Base-by-base conservation (phyloP, 2,329 filamentous ascomycete genomes). In the Thelonectria olida region DNA sequence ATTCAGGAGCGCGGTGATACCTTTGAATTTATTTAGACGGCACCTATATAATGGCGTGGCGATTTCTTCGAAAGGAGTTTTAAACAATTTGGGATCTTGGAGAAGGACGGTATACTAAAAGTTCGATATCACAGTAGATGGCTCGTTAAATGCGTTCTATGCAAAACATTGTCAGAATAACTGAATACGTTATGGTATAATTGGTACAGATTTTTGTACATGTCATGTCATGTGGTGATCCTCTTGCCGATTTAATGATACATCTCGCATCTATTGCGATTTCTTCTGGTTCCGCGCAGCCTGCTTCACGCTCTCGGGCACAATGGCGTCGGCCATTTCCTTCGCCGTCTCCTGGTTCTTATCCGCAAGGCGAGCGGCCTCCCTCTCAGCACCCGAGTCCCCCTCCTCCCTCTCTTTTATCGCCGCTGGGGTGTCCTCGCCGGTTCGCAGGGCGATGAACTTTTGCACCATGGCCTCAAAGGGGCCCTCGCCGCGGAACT, bases 1-100 rank as follows among this genome's bases (percentile, higher is more conserved):
- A 81, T 97, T 58, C 86, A 84, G 63, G 93, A 96, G 70, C 88
- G 87, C 73, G 90, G 89, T 4, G 95, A 98, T 85, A 96, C 92
- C 1, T 99, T 98, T 85, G 94, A 97, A 74, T 98, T 98, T 83
- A 84, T 97, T 63, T 97, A 86, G 73, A 64, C 63, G 36, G 22
- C 55, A 56, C 22, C 19, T 63, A 10, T 61, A 15, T 27, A 2
- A n/a, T 20, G 41, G 41, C 23, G 28, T 31, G 19, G 31, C 6
- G 25, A 19, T 12, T 19, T 9, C 15, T 31, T 22, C 22, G 27
- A 12, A 17, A n/a, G n/a, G 17, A 22, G 31, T 28, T 51, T 36
- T 51, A 23, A 7, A 44, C 49, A n/a, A 51, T 38, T 42, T 50
- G 22, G 52, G n/a, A 55, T 52, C 22, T 52, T 38, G 66, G 65